Evolutionary conservation across 2,329 filamentous ascomycete species (phyloP).

Genomic region (Trichoderma endophyticum): DNA sequence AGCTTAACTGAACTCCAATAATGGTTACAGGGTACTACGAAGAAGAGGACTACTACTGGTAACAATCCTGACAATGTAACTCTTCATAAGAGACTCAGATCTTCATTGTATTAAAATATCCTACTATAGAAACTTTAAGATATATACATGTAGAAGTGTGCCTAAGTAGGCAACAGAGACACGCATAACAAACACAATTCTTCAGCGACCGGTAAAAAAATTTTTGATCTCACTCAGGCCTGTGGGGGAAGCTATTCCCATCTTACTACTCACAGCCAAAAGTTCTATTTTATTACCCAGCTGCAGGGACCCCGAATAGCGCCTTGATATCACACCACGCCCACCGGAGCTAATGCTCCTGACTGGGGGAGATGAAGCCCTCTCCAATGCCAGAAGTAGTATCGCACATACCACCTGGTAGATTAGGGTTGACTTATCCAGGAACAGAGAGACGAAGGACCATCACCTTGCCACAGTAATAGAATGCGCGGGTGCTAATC

Average conservation of each 20-base stretch:
- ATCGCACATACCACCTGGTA: not conserved
- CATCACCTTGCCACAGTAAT: not conserved
- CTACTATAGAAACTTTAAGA: not conserved
- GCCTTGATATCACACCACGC: not conserved
- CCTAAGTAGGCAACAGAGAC: not conserved
- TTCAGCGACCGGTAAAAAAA: not conserved
- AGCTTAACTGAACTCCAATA: not conserved
- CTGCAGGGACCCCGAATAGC: not conserved
- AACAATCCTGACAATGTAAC: not conserved
- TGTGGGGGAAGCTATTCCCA: constrained; percentile 12
- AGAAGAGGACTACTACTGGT: not conserved
- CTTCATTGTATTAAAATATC: not conserved
- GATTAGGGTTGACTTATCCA: not conserved
- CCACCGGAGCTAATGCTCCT: constrained; percentile 7
- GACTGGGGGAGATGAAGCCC: not conserved
- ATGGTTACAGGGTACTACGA: not conserved
- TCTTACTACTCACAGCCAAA: not conserved
- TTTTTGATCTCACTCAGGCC: not conserved
- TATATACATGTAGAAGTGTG: not conserved
- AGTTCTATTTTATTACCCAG: not conserved
- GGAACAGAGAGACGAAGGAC: not conserved
- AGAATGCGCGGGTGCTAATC: not conserved
- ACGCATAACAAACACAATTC: not conserved
- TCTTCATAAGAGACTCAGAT: not conserved
- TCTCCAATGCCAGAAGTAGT: not conserved